phyloP scores from a whole-genome alignment of 495 filamentous ascomycete genomes.

The Neurospora terricola region DNA sequence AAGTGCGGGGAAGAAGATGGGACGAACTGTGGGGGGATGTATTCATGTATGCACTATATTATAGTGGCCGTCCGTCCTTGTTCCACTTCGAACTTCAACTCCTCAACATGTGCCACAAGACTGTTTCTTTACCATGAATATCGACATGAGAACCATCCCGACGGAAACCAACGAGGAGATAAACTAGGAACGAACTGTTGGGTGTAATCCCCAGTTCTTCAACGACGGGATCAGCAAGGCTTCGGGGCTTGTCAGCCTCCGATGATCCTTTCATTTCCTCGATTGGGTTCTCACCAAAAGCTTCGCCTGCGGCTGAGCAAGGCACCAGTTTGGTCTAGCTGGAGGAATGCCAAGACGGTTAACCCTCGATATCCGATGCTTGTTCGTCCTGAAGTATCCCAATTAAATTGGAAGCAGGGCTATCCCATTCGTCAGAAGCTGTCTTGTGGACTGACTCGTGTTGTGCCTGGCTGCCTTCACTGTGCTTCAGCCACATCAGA shows the following conservation, averaged over 20 bases:
- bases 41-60: background rate
- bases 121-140: background rate
- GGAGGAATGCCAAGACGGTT: background rate
- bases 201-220: background rate
- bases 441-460: background rate
- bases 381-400: background rate
- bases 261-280: background rate
- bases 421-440: background rate
- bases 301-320: background rate
- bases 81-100: background rate
- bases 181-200: background rate
- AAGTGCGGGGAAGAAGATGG: background rate
- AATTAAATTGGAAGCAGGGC: background rate
- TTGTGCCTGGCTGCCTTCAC: background rate
- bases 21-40: background rate
- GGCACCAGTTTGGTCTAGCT: background rate
- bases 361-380: background rate
- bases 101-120: background rate
- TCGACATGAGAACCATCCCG: background rate
- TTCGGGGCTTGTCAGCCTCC: background rate
- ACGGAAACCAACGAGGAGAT: background rate
- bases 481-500: background rate
- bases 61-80: background rate
- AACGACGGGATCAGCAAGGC: background rate
- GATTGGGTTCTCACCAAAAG: background rate